Conservation (phyloP, 345 rosid species). For the Acer campestre region DNA sequence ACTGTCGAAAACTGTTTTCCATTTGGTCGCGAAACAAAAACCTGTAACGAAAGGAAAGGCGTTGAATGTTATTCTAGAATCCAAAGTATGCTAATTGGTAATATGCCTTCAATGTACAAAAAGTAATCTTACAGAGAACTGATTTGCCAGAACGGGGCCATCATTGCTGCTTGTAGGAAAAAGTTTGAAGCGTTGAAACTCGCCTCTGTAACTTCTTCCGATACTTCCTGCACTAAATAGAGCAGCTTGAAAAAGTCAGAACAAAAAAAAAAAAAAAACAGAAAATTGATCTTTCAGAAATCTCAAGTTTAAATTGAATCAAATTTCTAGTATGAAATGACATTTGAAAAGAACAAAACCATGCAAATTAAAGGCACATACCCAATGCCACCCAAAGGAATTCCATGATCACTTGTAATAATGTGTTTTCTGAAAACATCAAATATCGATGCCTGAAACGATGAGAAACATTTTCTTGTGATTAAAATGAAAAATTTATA, state of each 20-base stretch:
- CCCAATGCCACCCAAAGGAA: conserved; percentile 87
- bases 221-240: conserved; percentile 68
- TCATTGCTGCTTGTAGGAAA: conserved; percentile 52
- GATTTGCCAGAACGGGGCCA: conserved; percentile 59
- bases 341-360: not conserved
- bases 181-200: conserved; percentile 56
- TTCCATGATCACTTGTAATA: conserved; percentile 59
- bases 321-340: too few species aligned
- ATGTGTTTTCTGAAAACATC: conserved; percentile 52
- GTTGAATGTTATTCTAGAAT: not conserved
- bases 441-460: conserved; percentile 50
- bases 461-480: conserved; percentile 8
- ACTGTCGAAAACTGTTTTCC: conserved; percentile 76
- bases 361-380: conserved; percentile 26
- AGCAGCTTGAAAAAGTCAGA: not conserved
- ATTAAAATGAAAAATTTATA: not conserved
- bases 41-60: conserved; percentile 37
- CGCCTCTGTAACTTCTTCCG: conserved; percentile 72
- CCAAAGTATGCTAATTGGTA: not conserved
- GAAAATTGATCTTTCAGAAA: too few species aligned
- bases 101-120: not conserved
- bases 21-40: conserved; percentile 72
- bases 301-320: too few species aligned
- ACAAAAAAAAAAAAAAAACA: not conserved
- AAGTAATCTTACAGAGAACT: conserved; percentile 56